Evolutionary conservation across 768 basidiomycete species (phyloP), one percentile per base, ranked within the genome.

Genomic region (Mycena latifolia): DNA sequence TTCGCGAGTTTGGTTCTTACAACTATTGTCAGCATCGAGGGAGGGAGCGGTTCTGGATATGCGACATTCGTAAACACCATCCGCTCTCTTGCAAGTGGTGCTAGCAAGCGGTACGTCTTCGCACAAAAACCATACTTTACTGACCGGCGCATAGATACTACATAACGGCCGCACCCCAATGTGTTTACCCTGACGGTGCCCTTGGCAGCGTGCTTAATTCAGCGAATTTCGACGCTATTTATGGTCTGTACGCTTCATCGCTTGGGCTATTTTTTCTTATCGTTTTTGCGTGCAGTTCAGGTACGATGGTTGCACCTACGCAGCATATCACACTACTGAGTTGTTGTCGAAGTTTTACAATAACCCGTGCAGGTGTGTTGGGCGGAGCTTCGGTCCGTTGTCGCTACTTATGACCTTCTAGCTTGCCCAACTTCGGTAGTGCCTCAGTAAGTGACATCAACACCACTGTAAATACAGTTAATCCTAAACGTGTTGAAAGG

Each of bases 221-320:
- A 0, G 90, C 86, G 14, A 82, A 74, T 6, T 93, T 92, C 67
- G 92, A 93, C 77, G 90, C 89, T 2, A 78, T 93, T 64, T 92
- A 91, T 67, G 90, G 83, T 84, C 65, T 43, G 77, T 70, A 12
- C 17, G 41, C 22, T 35, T 52, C 17, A 24, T 33, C 22, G 5
- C 45, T 56, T 43, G 14, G 7, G 5, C 24, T 33, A 6, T 47
- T 22, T 47, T 31, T 28, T n/a, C 57, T 45, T 24, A 45, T 15
- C 24, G 7, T 10, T 33, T 56, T 29, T 18, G n/a, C 18, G 10
- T 20, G 17, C 48, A 50, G 48, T 50, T 11, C 48, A 50, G 48
- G 48, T 50, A 12, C 2, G 25, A 29, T 20, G 18, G 5, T 50
- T 27, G 5, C 5, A 6, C 28, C 6, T n/a, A 18, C 17, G 3